Evolutionary conservation across 2,329 filamentous ascomycete genomes (phyloP).

Genomic region (Epichloe uncinata): DNA sequence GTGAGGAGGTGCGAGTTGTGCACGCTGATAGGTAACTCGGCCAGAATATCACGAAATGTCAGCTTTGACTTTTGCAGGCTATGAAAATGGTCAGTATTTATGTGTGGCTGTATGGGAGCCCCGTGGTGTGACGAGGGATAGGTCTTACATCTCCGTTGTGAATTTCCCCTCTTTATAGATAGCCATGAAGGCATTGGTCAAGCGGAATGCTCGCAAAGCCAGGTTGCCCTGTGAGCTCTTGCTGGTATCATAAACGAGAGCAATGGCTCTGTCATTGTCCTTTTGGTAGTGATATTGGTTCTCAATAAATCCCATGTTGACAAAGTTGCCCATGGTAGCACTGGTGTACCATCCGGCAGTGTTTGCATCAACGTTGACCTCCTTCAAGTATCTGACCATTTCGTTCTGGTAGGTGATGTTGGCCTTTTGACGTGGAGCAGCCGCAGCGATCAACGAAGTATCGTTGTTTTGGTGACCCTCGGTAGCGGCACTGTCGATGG

Average conservation of each 20-base stretch:
- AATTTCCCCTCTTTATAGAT: conserved; percentile 97
- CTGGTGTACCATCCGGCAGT: conserved; percentile 98
- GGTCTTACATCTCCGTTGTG: conserved; percentile 74
- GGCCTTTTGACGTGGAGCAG: conserved; percentile 82
- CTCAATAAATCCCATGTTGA: conserved; percentile 91
- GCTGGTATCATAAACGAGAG: conserved; percentile 89
- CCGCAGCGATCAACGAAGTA: conserved; percentile 63
- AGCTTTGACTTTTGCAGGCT: conserved; percentile 92
- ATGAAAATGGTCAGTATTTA: conserved; percentile 1
- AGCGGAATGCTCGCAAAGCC: conserved; percentile 79
- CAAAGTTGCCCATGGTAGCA: conserved; percentile 96
- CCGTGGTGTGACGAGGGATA: neutral
- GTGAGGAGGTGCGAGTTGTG: conserved; percentile 98
- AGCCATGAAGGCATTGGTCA: conserved; percentile 76
- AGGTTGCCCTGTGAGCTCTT: conserved; percentile 85
- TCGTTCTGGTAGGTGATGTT: conserved; percentile 83
- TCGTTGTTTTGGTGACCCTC: conserved; percentile 67
- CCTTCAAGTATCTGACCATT: conserved; percentile 92
- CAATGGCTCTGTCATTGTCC: conserved; percentile 78
- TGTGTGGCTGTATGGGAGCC: neutral
- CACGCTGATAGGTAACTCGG: conserved; percentile 77
- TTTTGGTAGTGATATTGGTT: conserved; percentile 98
- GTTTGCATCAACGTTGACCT: conserved; percentile 97
- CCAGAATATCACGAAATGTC: conserved; percentile 83
- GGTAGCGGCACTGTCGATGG: conserved; percentile 55